A percentile compares a stretch with the other conserved stretches of the same genome.
Evolutionary conservation across 495 filamentous ascomycete species (phyloP).

Genomic region (Talaromyces adpressus): DNA sequence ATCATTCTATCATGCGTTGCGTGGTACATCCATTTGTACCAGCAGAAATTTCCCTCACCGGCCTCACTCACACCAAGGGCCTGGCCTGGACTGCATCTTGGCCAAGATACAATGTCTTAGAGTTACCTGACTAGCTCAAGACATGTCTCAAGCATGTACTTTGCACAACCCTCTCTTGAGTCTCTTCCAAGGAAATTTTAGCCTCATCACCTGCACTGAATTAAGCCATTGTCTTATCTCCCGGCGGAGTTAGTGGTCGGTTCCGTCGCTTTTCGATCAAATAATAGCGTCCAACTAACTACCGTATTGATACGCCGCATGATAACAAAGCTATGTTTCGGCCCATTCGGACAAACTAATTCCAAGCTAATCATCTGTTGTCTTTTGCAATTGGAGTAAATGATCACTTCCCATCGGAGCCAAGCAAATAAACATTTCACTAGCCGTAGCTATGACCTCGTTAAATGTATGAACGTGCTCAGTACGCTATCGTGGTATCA

Average conservation of each 20-base stretch:
- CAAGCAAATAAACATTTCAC: neutral
- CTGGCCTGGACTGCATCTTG: neutral
- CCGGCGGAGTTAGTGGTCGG: neutral
- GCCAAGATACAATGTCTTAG: neutral
- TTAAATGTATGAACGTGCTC: neutral
- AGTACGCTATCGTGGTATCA: neutral
- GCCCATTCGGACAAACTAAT: neutral
- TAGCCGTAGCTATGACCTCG: neutral
- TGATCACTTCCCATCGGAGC: neutral
- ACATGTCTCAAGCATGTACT: neutral
- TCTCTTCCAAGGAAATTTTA: neutral
- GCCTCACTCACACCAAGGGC: neutral
- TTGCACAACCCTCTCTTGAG: neutral
- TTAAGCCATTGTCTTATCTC: neutral
- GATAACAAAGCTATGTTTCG: neutral
- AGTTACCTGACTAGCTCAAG: constrained; percentile 4
- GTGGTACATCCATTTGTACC: neutral
- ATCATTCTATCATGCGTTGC: neutral
- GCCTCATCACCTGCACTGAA: neutral
- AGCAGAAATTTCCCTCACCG: neutral
- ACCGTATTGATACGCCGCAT: neutral
- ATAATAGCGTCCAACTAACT: neutral
- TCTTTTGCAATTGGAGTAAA: neutral
- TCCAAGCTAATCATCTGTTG: neutral
- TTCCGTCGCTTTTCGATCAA: neutral